Evolutionary conservation across 257 asterid genomes (phyloP).

Genomic region (Ajuga chamaepitys): DNA sequence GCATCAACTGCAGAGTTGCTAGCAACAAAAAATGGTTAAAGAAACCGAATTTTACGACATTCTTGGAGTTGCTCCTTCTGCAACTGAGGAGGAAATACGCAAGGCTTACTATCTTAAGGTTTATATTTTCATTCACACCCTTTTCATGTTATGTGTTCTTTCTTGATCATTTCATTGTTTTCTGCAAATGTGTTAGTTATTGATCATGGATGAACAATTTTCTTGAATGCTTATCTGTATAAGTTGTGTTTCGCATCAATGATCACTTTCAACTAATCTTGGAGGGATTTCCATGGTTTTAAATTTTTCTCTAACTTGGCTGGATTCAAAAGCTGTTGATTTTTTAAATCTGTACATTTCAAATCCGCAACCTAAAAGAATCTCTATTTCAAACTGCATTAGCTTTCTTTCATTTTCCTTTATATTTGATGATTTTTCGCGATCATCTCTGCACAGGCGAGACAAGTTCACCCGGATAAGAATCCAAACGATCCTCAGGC

Average conservation of each 20-base stretch:
- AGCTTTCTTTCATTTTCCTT: no score
- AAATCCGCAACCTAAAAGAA: no score
- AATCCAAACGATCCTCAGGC: conserved; percentile 84
- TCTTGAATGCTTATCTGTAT: no score
- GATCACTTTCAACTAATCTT: no score
- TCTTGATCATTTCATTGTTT: not conserved
- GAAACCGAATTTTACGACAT: conserved; percentile 81
- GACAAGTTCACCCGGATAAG: conserved; percentile 92
- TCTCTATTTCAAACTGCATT: no score
- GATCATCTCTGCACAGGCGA: conserved; percentile 45
- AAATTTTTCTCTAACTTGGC: no score
- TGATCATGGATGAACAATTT: no score
- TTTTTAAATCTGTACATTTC: no score
- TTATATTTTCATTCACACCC: not conserved
- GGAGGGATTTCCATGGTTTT: no score
- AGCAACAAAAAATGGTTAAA: conserved; percentile 50
- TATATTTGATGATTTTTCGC: not conserved
- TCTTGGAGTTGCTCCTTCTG: conserved; percentile 60
- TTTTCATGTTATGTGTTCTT: not conserved
- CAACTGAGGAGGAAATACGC: conserved; percentile 75
- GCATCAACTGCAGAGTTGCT: not conserved
- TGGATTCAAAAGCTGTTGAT: no score
- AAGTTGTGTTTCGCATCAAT: no score
- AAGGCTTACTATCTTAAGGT: conserved; percentile 94
- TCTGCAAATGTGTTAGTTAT: no score